Evolutionary conservation across 1,284 basidiomycete genomes (phyloP), one percentile per base, ranked within the genome.

Genomic region (Thecaphora frezii): DNA sequence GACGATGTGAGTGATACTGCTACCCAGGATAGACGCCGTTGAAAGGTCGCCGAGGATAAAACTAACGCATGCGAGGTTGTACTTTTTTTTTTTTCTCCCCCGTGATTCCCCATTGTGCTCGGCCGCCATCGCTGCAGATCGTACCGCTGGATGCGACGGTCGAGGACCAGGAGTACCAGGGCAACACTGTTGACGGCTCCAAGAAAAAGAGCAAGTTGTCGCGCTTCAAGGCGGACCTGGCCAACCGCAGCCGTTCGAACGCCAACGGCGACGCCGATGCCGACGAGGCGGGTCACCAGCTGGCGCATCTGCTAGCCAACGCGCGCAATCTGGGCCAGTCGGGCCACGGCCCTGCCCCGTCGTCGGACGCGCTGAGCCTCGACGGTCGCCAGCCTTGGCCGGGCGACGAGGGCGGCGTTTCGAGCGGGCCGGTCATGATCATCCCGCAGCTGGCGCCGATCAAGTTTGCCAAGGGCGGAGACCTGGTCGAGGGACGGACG

Each of bases 391-490:
- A 43, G 23, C 10, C 16, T 23, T 5, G 8, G 9, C 21, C 21
- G 40, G 38, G 33, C 44, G 23, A 25, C 3, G 36, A 33, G 13
- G 22, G 10, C 14, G n/a, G 48, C 1, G 16, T 36, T n/a, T 9
- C n/a, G 2, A 39, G 39, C 7, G 55, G 52, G 19, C 68, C 68
- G 1, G 40, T 60, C 37, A 73, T 73, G 70, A 57, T 73, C 53
- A 68, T 73, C 40, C 70, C 71, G 3, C 54, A 59, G 42, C 54
- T 66, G 1, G 61, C 62, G 10, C 62, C 66, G 8, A 60, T 69
- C 7, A 63, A 59, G 14, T 69, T 55, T 39, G 58, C 63, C 33
- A 66, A 66, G 54, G 39, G 56, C 13, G 67, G 67, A 9, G 59
- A 69, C 21, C 38, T 65, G 38, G 33, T 67, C 13, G 48, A 56